Evolutionary conservation across 2,329 filamentous ascomycete genomes (phyloP), one percentile per base, ranked within the genome.

Genomic region (Claviceps monticola): DNA sequence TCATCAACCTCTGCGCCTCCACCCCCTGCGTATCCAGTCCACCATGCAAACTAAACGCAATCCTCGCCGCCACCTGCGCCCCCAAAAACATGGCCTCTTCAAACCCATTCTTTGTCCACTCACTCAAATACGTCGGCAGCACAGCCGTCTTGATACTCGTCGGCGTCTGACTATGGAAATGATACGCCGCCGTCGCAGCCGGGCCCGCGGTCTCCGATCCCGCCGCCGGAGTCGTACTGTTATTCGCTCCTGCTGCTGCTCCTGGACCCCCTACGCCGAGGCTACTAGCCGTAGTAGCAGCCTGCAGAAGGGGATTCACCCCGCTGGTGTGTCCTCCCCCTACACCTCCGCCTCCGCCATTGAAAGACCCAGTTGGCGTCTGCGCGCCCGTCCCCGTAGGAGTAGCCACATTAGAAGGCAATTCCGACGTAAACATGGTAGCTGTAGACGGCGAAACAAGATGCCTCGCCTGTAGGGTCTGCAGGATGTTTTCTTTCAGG

Each of bases 401-500:
- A 0, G 93, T 97, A 34, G 87, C 89, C 64, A 96, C 80, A 68
- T 93, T 91, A 8, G 89, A 96, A 7, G 93, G 93, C 39, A 97
- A 82, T 68, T 98, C 93, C 21, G 89, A 95, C 38, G 90, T 95
- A 74, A 97, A 97, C 62, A 97, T 97, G 43, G 90, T 96, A 49
- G 88, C 89, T 1, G 88, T 91, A 29, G 85, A 90, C 0, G 93
- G 93, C 2, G 90, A 95, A 58, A 98, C 83, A 51, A 96, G 78
- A 66, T 95, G 93, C 57, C 90, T 89, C 48, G 83, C 78, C 39
- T 79, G 79, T 38, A 98, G 78, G 0, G 83, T 89, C 60, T 85
- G 78, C 39, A 97, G 66, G 47, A 98, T 82, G 58, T 91, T 88
- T 60, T 96, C 89, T 58, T 86, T 90, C 66, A 98, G 91, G 5